Conservation (phyloP, 2,329 filamentous ascomycete species). For the Cordyceps militaris region DNA sequence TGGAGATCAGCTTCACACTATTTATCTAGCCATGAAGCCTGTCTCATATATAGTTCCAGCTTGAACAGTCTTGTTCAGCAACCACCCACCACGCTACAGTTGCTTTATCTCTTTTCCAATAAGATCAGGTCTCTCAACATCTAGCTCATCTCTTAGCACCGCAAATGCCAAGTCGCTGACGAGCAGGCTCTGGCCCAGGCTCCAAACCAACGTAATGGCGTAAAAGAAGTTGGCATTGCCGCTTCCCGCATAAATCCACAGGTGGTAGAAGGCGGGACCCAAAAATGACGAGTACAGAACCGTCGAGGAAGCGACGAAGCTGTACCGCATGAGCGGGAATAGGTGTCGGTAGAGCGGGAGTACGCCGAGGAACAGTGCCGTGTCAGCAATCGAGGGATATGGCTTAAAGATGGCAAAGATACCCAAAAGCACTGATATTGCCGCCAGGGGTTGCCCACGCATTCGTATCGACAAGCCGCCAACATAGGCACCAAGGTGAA, state of each 20-base stretch:
- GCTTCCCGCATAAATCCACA: slow-evolving; percentile 97
- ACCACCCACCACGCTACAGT: slow-evolving; percentile 46
- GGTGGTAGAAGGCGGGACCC: slow-evolving; percentile 89
- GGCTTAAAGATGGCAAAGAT: slow-evolving; percentile 95
- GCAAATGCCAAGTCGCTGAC: slow-evolving; percentile 86
- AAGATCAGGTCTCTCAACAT: slow-evolving; percentile 84
- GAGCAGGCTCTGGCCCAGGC: slow-evolving; percentile 76
- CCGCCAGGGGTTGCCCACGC: slow-evolving; percentile 77
- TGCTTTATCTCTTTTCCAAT: slow-evolving; percentile 80
- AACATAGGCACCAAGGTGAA: slow-evolving; percentile 87
- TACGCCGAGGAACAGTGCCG: slow-evolving; percentile 75
- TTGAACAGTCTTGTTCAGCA: background rate
- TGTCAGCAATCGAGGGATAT: slow-evolving; percentile 88
- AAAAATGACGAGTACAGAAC: slow-evolving; percentile 83
- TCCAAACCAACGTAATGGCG: slow-evolving; percentile 98
- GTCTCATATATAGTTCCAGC: background rate
- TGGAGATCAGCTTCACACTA: background rate
- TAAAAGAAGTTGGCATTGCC: slow-evolving; percentile 99
- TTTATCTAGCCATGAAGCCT: background rate
- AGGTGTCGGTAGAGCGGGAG: slow-evolving; percentile 85
- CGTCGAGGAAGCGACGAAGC: slow-evolving; percentile 75
- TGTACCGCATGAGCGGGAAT: slow-evolving; percentile 89
- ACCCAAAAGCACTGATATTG: slow-evolving; percentile 75
- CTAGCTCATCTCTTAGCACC: slow-evolving; percentile 85
- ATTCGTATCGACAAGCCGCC: slow-evolving; percentile 78